Conservation (phyloP, 2,329 filamentous ascomycete species). For the Stemphylium vesicarium region DNA sequence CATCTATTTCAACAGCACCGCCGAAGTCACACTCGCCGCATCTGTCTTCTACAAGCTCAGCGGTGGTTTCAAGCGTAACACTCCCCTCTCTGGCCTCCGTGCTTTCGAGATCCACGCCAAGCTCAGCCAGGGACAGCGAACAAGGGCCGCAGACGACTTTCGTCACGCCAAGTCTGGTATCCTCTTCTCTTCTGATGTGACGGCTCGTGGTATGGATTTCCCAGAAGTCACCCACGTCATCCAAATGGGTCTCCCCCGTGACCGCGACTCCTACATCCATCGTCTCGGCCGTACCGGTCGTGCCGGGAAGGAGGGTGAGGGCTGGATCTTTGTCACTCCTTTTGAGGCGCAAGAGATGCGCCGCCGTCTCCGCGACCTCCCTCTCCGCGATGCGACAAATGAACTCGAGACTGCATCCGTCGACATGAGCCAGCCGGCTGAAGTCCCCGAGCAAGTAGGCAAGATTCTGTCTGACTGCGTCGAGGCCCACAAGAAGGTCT, state of each 20-base stretch:
- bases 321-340: conserved; percentile 69
- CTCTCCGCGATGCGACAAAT: conserved; percentile 61
- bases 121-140: conserved; percentile 73
- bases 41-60: conserved; percentile 63
- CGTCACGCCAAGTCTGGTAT: conserved; percentile 64
- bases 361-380: conserved; percentile 63
- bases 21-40: conserved; percentile 70
- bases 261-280: conserved; percentile 58
- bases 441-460: conserved; percentile 51
- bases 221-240: conserved; percentile 61
- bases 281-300: conserved; percentile 63
- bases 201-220: conserved; percentile 61
- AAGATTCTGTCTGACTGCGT: conserved; percentile 55
- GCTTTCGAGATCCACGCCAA: conserved; percentile 77
- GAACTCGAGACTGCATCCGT: conserved; percentile 59
- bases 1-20: conserved; percentile 84
- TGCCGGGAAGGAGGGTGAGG: conserved; percentile 74
- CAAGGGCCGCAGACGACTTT: conserved; percentile 74
- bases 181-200: conserved; percentile 59
- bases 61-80: conserved; percentile 42
- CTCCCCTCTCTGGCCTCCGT: conserved; percentile 43
- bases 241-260: conserved; percentile 56
- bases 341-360: conserved; percentile 60
- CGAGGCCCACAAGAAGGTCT: conserved; percentile 54
- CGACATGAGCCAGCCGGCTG: conserved; percentile 51